These are phyloP conservation scores for Pyrus bretschneideri DNA, from an alignment of 306 rosid species.

Conservation along the genomic window DNA sequence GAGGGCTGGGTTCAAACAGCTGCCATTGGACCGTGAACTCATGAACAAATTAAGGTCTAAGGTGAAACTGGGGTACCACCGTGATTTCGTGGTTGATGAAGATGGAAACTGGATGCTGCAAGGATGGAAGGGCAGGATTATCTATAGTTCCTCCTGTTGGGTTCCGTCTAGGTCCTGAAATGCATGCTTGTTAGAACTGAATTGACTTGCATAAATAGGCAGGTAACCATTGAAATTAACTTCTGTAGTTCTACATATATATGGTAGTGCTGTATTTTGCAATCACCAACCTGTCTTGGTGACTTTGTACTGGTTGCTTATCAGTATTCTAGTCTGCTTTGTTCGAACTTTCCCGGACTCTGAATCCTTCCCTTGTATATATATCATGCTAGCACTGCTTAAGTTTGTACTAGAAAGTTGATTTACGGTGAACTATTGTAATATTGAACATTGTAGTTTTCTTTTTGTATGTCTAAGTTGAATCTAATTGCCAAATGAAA, in stretches of 20 bases:
- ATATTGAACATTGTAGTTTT: neutral
- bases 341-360: neutral
- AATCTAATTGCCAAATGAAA: neutral
- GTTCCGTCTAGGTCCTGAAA: constrained; percentile 29
- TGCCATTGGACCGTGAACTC: constrained; percentile 36
- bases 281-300: neutral
- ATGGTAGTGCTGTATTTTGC: too few species aligned
- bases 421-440: neutral
- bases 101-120: constrained; percentile 64
- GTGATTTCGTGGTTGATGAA: constrained; percentile 48
- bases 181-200: neutral
- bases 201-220: neutral
- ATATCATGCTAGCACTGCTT: neutral
- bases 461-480: neutral
- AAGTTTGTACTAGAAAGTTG: neutral
- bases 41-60: constrained; percentile 32
- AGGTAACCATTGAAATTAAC: neutral
- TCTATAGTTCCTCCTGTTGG: constrained; percentile 54
- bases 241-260: neutral
- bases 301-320: neutral
- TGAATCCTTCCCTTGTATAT: neutral
- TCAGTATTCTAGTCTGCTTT: neutral
- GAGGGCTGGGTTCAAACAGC: constrained; percentile 51
- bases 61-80: constrained; percentile 29
- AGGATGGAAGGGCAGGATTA: constrained; percentile 68